Conservation (phyloP, 192 early-diverging fungal genomes). For the Coemansia sp. region DNA sequence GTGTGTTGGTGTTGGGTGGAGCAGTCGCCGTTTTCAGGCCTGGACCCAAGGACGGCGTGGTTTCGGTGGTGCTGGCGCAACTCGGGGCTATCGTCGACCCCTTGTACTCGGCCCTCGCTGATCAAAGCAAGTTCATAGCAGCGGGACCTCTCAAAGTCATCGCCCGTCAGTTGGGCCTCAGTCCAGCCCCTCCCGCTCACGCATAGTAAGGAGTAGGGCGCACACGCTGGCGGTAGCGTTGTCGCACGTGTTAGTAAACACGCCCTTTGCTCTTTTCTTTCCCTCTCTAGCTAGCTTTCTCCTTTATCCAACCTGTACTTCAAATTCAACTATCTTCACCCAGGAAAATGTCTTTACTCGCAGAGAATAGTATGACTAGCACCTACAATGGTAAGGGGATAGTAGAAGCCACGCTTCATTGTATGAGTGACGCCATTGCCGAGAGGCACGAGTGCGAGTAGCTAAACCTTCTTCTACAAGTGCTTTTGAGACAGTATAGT, state of each 20-base stretch:
- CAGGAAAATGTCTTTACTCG: background rate
- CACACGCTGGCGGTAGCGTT: background rate
- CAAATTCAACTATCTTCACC: slow-evolving; percentile 6
- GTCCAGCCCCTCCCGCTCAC: slow-evolving; percentile 17
- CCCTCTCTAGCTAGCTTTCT: background rate
- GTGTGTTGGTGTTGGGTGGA: slow-evolving; percentile 22
- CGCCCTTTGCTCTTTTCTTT: background rate
- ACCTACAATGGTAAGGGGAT: background rate
- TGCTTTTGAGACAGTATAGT: background rate
- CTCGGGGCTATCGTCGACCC: slow-evolving; percentile 41
- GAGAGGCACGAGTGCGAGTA: background rate
- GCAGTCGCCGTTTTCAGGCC: slow-evolving; percentile 32
- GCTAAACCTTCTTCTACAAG: background rate
- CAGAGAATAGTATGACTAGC: background rate
- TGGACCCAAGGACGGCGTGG: slow-evolving; percentile 27
- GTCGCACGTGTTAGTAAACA: slow-evolving; percentile 7
- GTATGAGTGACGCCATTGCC: background rate
- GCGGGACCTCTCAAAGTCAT: slow-evolving; percentile 23
- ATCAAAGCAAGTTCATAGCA: slow-evolving; percentile 20
- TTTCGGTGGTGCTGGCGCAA: slow-evolving; percentile 31
- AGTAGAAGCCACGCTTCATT: background rate
- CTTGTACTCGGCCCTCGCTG: slow-evolving; percentile 31
- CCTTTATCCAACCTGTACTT: background rate
- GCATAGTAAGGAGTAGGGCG: background rate
- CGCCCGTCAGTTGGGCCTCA: slow-evolving; percentile 28